These are phyloP conservation scores for Podila epicladia DNA, from an alignment of 192 early-diverging fungal species.

Conservation along the genomic window DNA sequence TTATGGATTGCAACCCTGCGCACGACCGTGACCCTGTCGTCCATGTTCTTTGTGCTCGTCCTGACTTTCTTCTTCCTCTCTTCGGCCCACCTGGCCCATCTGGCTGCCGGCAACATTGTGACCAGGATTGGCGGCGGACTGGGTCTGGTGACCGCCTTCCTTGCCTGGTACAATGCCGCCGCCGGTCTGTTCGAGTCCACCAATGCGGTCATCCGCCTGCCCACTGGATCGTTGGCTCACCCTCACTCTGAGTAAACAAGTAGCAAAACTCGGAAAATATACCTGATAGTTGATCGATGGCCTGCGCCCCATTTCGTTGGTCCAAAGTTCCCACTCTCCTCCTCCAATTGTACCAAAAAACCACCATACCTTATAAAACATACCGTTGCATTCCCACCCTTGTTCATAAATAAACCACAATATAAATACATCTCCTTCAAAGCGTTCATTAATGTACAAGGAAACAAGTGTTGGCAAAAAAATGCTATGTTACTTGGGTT, in stretches of 20 bases:
- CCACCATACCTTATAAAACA: too few species aligned
- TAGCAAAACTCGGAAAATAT: background rate
- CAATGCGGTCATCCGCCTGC: slow-evolving; percentile 66
- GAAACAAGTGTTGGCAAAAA: too few species aligned
- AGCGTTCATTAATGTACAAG: too few species aligned
- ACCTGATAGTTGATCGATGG: too few species aligned
- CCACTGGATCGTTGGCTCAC: slow-evolving; percentile 40
- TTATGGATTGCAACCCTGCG: slow-evolving; percentile 73
- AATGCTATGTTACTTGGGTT: too few species aligned
- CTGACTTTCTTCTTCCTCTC: slow-evolving; percentile 77
- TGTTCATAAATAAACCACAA: too few species aligned
- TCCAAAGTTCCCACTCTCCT: too few species aligned
- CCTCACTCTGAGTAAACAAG: slow-evolving; percentile 13
- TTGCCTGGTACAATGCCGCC: slow-evolving; percentile 81
- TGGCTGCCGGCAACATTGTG: slow-evolving; percentile 56
- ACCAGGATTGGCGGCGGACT: slow-evolving; percentile 71
- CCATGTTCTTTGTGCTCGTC: slow-evolving; percentile 73
- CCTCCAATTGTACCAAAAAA: too few species aligned
- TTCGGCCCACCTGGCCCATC: slow-evolving; percentile 65
- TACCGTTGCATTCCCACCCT: too few species aligned
- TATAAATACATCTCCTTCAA: too few species aligned
- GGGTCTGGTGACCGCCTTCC: slow-evolving; percentile 75
- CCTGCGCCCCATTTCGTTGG: too few species aligned
- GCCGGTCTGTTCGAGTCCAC: slow-evolving; percentile 65
- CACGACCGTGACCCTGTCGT: slow-evolving; percentile 67